A percentile compares a stretch with the other conserved stretches of the same genome.
Evolutionary conservation across 1,284 basidiomycete species (phyloP).

Genomic region (Ustilago xerochloae): DNA sequence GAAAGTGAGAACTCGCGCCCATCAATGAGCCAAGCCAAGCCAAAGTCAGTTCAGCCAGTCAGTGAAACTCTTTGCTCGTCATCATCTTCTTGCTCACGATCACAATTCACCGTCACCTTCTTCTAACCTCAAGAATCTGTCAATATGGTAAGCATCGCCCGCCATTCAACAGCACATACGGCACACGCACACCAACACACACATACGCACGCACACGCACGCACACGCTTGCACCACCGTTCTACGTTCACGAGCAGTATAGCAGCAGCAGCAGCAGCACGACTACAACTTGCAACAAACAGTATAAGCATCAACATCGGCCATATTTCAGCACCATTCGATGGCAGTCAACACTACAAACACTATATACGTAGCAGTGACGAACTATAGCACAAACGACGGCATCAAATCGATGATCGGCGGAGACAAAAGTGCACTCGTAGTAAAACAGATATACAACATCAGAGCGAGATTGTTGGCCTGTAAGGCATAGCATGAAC

Average conservation of each 20-base stretch:
- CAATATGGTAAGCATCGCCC: constrained; percentile 51
- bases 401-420: too few species aligned
- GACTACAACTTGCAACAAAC: too few species aligned
- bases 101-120: constrained; percentile 46
- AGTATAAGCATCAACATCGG: background rate
- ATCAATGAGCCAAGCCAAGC: constrained; percentile 7
- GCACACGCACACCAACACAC: background rate
- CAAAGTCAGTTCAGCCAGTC: too few species aligned
- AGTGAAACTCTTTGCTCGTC: constrained; percentile 22
- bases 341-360: background rate
- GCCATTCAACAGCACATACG: background rate
- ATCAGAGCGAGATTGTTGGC: too few species aligned
- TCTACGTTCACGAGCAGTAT: constrained; percentile 24
- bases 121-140: constrained; percentile 49
- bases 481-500: too few species aligned
- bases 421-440: too few species aligned
- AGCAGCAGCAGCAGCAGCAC: constrained; percentile 6
- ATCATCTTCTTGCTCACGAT: constrained; percentile 44
- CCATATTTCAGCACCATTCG: constrained; percentile 1
- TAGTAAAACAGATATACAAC: too few species aligned
- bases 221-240: too few species aligned
- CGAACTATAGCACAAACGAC: too few species aligned
- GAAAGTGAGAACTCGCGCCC: too few species aligned
- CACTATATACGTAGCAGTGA: too few species aligned
- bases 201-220: too few species aligned